Base-by-base conservation (phyloP, 129 eudicot species). In the Oenanthe sinensis region DNA sequence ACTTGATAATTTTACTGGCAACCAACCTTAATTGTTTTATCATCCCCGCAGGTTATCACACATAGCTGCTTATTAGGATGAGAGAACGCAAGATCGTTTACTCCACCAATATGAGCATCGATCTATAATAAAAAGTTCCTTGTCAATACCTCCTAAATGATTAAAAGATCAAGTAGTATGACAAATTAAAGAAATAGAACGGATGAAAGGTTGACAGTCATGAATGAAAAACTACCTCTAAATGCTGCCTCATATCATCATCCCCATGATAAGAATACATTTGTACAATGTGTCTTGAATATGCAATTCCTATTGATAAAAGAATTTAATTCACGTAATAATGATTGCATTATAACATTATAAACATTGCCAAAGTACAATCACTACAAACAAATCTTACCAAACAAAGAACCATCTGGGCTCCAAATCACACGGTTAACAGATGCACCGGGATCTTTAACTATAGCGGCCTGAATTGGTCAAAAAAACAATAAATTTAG, bases 21-120 rank as follows among this genome's bases (percentile, higher is more conserved):
- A 75, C 52, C 40, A 63, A 93, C 98, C 94, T 89, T 93, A 68
- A 93, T 93, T 43, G 93, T 89, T 83, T 90, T 90, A 81, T 93
- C 98, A 26, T 90, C 98, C 70, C 96, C 98, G 77, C 98, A 93
- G 46, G 98, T 93, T 72, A 93, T 90, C 80, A 90, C 97, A 43
- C 94, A 93, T 62, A 89, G 94, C 78, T 93, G 96, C 88, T 93
- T 93, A 82, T 93, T 93, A 10, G 96, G 98, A 77, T 87, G 87
- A 78, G 98, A 89, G 81, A 93, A 93, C 40, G 96, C 98, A 52
- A 93, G 87, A 89, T 93, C 98, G 62, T 93, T 93, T 71, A 93
- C 98, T 82, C 98, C 96, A 74, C 98, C 98, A 79, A 84, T 85
- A 87, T 93, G 96, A 79, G 96, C 96, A 86, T 93, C 98, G 81